Evolutionary conservation across 2,329 filamentous ascomycete species (phyloP).

Genomic region (Chrysosporium keratinophilum): DNA sequence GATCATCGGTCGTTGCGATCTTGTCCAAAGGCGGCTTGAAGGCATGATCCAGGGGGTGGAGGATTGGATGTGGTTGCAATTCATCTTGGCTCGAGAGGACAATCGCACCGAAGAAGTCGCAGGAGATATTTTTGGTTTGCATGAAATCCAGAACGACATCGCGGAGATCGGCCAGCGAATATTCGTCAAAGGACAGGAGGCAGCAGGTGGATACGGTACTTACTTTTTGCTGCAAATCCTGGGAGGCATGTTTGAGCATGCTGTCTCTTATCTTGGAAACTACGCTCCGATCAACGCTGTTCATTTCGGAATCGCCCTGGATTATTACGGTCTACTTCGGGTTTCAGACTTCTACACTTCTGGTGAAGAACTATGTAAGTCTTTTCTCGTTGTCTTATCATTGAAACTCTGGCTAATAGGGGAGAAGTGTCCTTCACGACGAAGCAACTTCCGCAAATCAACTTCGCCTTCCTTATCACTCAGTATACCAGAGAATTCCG

Average conservation of each 20-base stretch:
- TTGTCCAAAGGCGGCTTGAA: constrained; percentile 48
- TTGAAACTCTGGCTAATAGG: constrained; percentile 12
- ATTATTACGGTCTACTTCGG: constrained; percentile 79
- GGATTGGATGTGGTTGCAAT: constrained; percentile 59
- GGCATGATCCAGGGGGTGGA: constrained; percentile 50
- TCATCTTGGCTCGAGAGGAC: constrained; percentile 52
- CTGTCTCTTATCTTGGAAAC: constrained; percentile 78
- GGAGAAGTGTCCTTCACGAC: constrained; percentile 44
- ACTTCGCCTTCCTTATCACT: constrained; percentile 86
- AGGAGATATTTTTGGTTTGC: constrained; percentile 52
- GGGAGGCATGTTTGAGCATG: constrained; percentile 87
- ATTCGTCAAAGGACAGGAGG: constrained; percentile 73
- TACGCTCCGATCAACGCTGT: constrained; percentile 90
- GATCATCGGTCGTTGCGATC: constrained; percentile 70
- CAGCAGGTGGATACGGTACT: constrained; percentile 69
- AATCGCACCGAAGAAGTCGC: constrained; percentile 51
- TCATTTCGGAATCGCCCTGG: constrained; percentile 82
- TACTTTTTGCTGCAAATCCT: constrained; percentile 90
- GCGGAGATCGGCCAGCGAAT: constrained; percentile 82
- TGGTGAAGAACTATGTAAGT: constrained; percentile 56
- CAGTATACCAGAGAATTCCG: constrained; percentile 96
- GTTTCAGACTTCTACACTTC: constrained; percentile 70
- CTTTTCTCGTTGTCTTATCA: background rate
- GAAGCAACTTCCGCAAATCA: constrained; percentile 61
- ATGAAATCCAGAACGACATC: constrained; percentile 67